Conservation (phyloP, 2,329 filamentous ascomycete genomes). For the Fusarium sulawesiense region DNA sequence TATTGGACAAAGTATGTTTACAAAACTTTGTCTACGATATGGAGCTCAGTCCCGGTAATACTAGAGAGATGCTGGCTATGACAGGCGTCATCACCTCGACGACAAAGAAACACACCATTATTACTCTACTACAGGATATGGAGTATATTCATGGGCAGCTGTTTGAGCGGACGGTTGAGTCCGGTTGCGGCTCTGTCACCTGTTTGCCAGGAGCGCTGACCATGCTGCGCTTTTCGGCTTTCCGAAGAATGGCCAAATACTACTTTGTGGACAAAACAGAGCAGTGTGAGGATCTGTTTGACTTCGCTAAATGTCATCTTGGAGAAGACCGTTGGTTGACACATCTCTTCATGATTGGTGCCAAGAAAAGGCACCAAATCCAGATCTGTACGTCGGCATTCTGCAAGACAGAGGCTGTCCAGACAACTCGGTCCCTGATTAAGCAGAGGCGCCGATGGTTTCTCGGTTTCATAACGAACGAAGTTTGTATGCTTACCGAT, state of each 20-base stretch:
- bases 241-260: conserved; percentile 96
- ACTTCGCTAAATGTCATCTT: conserved; percentile 94
- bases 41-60: conserved; percentile 94
- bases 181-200: conserved; percentile 91
- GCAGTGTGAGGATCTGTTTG: conserved; percentile 94
- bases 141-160: conserved; percentile 98
- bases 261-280: conserved; percentile 98
- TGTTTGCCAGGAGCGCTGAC: conserved; percentile 96
- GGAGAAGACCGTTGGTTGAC: conserved; percentile 98
- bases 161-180: conserved; percentile 95
- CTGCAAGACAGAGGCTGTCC: conserved; percentile 97
- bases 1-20: conserved; percentile 88
- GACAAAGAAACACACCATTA: conserved; percentile 85
- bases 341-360: conserved; percentile 98
- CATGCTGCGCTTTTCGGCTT: conserved; percentile 94
- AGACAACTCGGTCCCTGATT: conserved; percentile 84
- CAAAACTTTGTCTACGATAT: conserved; percentile 99
- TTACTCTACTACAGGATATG: conserved; percentile 96
- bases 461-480: conserved; percentile 96
- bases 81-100: conserved; percentile 97
- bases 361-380: conserved; percentile 92
- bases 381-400: conserved; percentile 98
- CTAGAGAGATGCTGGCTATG: conserved; percentile 95
- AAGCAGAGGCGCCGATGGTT: conserved; percentile 98
- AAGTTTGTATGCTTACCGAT: conserved; percentile 98